Percentiles rank a stretch among this genome's conserved stretches.
phyloP scores from a whole-genome alignment of 2,329 filamentous ascomycete species.

The Fusarium nematophilum region DNA sequence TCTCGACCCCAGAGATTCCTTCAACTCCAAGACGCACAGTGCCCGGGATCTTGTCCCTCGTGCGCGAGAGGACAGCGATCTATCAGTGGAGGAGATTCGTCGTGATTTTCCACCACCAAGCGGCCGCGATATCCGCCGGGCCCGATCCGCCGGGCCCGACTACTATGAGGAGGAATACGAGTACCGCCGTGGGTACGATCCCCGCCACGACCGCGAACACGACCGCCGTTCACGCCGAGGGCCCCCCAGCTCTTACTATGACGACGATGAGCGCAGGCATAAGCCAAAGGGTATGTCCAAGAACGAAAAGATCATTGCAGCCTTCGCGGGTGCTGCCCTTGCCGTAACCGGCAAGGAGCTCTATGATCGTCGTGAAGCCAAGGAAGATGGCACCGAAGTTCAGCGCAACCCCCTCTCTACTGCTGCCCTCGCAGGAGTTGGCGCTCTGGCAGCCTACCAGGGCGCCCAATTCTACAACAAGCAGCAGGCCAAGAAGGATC shows the following conservation, averaged over 20 bases:
- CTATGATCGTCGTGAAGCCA: conserved; percentile 71
- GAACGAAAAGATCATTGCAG: conserved; percentile 74
- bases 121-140: conserved; percentile 65
- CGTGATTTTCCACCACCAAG: conserved; percentile 84
- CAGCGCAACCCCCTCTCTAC: conserved; percentile 70
- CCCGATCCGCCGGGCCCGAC: conserved; percentile 71
- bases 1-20: conserved; percentile 62
- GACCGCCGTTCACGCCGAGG: conserved; percentile 59
- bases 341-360: conserved; percentile 75
- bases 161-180: conserved; percentile 67
- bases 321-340: conserved; percentile 72
- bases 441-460: conserved; percentile 72
- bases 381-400: conserved; percentile 60
- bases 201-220: conserved; percentile 53
- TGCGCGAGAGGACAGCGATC: conserved; percentile 77
- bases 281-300: conserved; percentile 64
- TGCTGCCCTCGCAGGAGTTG: conserved; percentile 71
- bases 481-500: conserved; percentile 66
- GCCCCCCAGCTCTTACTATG: conserved; percentile 62
- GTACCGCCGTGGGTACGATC: conserved; percentile 62
- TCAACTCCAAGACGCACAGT: conserved; percentile 57
- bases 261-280: conserved; percentile 67
- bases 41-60: conserved; percentile 67
- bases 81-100: conserved; percentile 83
- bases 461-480: conserved; percentile 73